These are phyloP conservation scores for Vinca major DNA, from an alignment of 305 asterid genomes.

Conservation along the genomic window DNA sequence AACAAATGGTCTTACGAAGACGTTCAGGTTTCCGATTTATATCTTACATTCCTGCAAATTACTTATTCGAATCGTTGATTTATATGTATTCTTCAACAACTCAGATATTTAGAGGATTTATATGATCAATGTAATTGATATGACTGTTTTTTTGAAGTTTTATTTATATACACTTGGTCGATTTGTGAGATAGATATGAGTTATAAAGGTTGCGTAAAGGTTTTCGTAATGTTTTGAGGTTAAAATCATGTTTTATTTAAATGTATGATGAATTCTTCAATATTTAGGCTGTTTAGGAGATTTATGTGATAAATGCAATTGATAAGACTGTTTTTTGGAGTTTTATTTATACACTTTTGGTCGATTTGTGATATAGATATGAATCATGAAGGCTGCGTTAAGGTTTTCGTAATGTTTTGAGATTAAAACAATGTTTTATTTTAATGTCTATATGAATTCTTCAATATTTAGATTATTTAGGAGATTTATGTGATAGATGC, in stretches of 20 bases:
- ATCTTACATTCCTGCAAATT: no score
- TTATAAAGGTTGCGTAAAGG: not conserved
- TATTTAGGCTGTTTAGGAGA: no score
- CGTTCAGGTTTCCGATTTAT: conserved; percentile 10
- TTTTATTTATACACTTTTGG: no score
- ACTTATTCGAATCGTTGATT: no score
- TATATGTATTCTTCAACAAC: not conserved
- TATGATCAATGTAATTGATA: not conserved
- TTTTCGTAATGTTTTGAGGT: not conserved
- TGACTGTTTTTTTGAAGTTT: not conserved
- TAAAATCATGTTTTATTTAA: not conserved
- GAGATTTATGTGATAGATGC: not conserved
- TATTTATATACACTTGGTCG: not conserved
- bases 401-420: no score
- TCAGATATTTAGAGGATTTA: not conserved
- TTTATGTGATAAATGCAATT: no score
- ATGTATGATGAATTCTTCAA: no score
- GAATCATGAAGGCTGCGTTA: no score
- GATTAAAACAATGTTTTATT: no score
- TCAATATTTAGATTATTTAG: not conserved
- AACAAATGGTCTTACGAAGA: conserved; percentile 20
- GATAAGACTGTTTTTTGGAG: no score
- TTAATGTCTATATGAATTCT: not conserved
- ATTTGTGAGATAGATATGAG: not conserved
- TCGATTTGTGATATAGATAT: no score